Evolutionary conservation across 306 rosid genomes (phyloP), one percentile per base, ranked within the genome.

Genomic region (Echinosophora koreensis): DNA sequence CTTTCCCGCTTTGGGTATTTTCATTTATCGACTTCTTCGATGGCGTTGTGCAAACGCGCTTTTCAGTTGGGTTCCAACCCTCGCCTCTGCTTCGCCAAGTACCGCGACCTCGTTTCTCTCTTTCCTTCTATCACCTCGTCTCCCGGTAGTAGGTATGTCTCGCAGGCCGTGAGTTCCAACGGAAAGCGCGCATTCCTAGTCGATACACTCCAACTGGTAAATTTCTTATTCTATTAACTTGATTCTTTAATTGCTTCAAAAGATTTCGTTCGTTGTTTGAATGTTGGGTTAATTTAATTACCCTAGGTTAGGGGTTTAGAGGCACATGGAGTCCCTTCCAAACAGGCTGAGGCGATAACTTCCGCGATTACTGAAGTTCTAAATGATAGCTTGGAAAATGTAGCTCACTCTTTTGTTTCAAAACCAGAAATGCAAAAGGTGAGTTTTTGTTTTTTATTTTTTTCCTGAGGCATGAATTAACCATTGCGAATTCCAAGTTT

Each of bases 301-400:
- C 50, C 44, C 34, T 49, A 88, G 91, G 86, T 86, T 4, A 81
- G 92, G 82, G 73, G 82, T 50, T 86, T 90, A 66, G 94, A 90
- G 17, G 85, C 89, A 4, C 44, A 88, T 0, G 94, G 91, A 1
- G 63, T 88, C 6, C 92, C 92, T 5, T 69, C 92, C 8, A 81
- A 78, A 68, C 94, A 90, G 51, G 92, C 94, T 4, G 94, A 90
- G 76, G 94, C 90, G 0, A 88, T 90, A 51, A 88, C 90, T 13
- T 74, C 85, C 15, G 88, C 89, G 1, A 78, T 90, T 5, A 88
- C 87, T 13, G 78, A 76, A 70, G 90, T 88, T 68, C 55, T 86
- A 2, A 86, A 86, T 51, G 94, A 88, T 60, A 86, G 88, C 72
- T 78, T 90, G 80, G 89, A 87, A 49, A 90, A 81, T 69, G 84